A percentile compares a stretch with the other conserved stretches of the same genome.
These are phyloP conservation scores for Talaromyces thailandensis DNA, from an alignment of 495 filamentous ascomycete species.

Conservation along the genomic window DNA sequence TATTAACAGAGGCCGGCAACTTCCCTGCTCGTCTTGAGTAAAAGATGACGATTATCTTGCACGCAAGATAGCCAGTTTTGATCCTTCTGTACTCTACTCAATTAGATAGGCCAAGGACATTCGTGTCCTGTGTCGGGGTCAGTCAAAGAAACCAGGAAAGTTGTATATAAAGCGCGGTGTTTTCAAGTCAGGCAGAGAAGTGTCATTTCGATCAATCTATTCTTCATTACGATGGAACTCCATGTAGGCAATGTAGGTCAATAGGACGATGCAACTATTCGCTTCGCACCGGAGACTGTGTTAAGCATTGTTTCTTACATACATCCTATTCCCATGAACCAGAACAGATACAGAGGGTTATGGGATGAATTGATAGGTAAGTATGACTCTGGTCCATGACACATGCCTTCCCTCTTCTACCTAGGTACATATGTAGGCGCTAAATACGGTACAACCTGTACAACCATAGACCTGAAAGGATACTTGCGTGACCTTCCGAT, in stretches of 20 bases:
- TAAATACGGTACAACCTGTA: neutral
- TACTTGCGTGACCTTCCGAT: neutral
- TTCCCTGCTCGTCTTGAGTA: constrained; percentile 60
- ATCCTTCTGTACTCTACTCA: constrained; percentile 9
- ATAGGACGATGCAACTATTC: no score
- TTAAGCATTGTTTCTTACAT: no score
- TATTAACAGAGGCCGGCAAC: constrained; percentile 70
- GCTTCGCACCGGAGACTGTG: no score
- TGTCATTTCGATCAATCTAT: neutral
- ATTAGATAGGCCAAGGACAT: constrained; percentile 2
- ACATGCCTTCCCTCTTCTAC: neutral
- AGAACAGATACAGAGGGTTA: neutral
- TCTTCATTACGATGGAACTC: neutral
- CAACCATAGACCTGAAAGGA: neutral
- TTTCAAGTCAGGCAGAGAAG: neutral
- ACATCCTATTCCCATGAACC: no score
- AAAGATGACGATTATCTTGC: constrained; percentile 22
- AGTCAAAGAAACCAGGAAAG: constrained; percentile 4
- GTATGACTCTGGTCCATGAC: neutral
- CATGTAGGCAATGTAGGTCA: neutral
- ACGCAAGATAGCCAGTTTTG: constrained; percentile 28
- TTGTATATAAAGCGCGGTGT: constrained; percentile 4
- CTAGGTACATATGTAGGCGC: neutral
- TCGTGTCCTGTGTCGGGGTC: neutral
- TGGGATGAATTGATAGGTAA: neutral